Evolutionary conservation across 768 basidiomycete genomes (phyloP), one percentile per base, ranked within the genome.

Genomic region (Hericium rajendrae): DNA sequence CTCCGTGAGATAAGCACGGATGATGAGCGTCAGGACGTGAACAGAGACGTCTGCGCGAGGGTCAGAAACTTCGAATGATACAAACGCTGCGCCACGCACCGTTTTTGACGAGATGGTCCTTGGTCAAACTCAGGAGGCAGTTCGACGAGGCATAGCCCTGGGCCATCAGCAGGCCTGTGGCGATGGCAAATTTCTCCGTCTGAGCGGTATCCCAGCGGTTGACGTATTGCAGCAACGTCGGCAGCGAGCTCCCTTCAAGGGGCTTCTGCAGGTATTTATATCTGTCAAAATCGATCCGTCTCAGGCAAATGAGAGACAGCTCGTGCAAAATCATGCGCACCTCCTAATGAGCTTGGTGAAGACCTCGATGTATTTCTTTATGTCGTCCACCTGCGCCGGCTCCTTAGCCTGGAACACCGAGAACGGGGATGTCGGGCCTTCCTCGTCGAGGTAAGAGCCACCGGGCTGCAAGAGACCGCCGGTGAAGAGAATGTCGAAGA

Each of bases 191-290:
- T 74, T 94, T 95, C 68, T 92, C 86, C 60, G 85, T 82, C 73
- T 90, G 84, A 15, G 74, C 77, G 4, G 79, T 69, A 2, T 84
- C 71, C 92, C 93, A 97, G 67, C 88, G 87, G 67, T 91, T 83
- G 68, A 86, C 83, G 67, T 93, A 92, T 72, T 97, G 94, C 59
- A 99, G 74, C 51, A 98, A 78, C 48, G 79, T 79, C 3, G 91
- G 91, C 13, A 98, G 79, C 55, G 90, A 80, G 38, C 78, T 80
- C 69, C 85, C 87, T 72, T 97, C 95, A 51, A 99, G 84, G 48
- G 95, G 93, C 72, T 88, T 93, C 73, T 97, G 95, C 65, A 99
- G 90, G 79, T 98, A 99, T 73, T 97, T 97, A 80, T 97, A 98
- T 74, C 94, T 95, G 67, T 39, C 38, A 38, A 62, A 57, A 15